Percentiles rank a stretch among this genome's conserved stretches.
Conservation (phyloP, 331 rosid species). For the Prunus yedoensis region DNA sequence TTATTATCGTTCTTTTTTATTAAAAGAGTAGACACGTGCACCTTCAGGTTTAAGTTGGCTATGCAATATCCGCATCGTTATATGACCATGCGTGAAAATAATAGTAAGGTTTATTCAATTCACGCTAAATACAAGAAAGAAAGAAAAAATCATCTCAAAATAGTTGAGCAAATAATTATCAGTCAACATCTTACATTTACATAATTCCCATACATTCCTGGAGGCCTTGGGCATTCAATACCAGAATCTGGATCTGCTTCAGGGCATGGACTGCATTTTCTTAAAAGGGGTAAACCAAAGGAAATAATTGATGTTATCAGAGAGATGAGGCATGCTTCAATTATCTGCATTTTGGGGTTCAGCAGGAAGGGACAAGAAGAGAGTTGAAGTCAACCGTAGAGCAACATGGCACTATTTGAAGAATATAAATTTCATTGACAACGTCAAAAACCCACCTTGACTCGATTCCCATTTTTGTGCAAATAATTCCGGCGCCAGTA, state of each 20-base stretch:
- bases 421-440: slow-evolving; percentile 16
- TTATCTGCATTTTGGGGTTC: slow-evolving; percentile 49
- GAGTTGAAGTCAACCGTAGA: slow-evolving; percentile 8
- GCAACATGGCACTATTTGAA: neutral
- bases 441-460: slow-evolving; percentile 56
- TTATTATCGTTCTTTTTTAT: neutral
- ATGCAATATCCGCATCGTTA: neutral
- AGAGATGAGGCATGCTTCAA: slow-evolving; percentile 92
- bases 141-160: neutral
- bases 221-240: slow-evolving; percentile 89
- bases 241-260: slow-evolving; percentile 63
- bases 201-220: slow-evolving; percentile 94
- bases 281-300: slow-evolving; percentile 88
- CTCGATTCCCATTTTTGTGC: slow-evolving; percentile 89
- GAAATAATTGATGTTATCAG: slow-evolving; percentile 78
- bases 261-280: slow-evolving; percentile 90
- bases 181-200: slow-evolving; percentile 73
- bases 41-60: slow-evolving; percentile 2
- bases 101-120: neutral
- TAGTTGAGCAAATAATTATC: neutral
- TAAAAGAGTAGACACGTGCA: neutral
- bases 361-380: slow-evolving; percentile 7
- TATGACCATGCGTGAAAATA: neutral
- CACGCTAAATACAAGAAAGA: slow-evolving; percentile 13
- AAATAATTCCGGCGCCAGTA: slow-evolving; percentile 86